Base-by-base conservation (phyloP, 148 eudicot species). In the Salicornia ramosissima region DNA sequence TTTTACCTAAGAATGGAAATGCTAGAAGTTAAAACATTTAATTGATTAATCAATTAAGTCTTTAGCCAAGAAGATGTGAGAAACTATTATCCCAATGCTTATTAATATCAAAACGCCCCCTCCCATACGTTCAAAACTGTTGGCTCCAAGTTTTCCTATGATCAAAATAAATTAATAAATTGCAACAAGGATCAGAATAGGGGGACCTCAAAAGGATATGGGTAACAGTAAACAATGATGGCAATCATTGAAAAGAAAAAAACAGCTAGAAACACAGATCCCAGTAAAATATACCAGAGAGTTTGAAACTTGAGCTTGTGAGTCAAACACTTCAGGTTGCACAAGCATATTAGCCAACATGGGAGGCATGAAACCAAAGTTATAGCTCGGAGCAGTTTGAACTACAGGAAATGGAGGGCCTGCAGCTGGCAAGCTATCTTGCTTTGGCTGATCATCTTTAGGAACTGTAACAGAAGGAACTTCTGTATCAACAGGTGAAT, bases 381-480 rank as follows among this genome's bases (percentile, higher is more conserved):
- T 76, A 65, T 83, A 89, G 76, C 73, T 80, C 54, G 83, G 79
- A 62, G 75, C 52, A 71, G 79, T 51, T 61, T 75, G 94, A 52
- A 83, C 74, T 77, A 80, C 67, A 47, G 86, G 87, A 78, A 80
- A 77, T 63, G 75, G 90, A 51, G 84, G 80, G 46, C 81, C 84
- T 40, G 68, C 81, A 31, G 77, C 71, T 52, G 85, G 80, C 64
- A 69, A 71, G 30, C 31, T 67, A 50, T 81, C 88, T 62, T 76
- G 83, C 74, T 83, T 83, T 51, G 70, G 63, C 74, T 79, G 86
- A 47, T 84, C 87, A 42, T 58, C 70, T 60, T 71, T 71, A 28
- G 64, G 64, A 74, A 51, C 74, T 58, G 76, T 30, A 39, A 19
- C 64, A 61, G 64, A 53, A 52, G 76, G 55, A 71, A 72, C 57